phyloP scores from a whole-genome alignment of 225 moss, liverwort and hornwort species.

The Thuidium tamariscinum region DNA sequence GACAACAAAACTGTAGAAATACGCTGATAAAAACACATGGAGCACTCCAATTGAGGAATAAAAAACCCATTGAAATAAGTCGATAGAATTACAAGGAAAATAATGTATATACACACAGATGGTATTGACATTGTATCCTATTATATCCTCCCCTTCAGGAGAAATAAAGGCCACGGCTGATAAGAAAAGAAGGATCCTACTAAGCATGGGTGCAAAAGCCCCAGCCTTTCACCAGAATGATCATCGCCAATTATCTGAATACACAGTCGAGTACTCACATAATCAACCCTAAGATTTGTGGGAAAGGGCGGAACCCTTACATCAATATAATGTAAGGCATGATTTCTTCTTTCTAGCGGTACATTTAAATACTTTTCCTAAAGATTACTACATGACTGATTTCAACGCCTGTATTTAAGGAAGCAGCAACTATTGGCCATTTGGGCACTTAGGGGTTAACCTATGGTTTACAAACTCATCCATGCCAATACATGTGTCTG shows the following conservation, averaged over 20 bases:
- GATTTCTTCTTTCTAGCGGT: background rate
- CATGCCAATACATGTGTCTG: background rate
- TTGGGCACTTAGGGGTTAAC: background rate
- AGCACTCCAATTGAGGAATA: background rate
- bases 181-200: background rate
- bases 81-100: background rate
- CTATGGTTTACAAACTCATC: background rate
- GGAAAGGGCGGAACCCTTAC: background rate
- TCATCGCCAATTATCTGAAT: background rate
- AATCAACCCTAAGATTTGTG: background rate
- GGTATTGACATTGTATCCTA: no score
- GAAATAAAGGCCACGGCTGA: background rate
- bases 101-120: background rate
- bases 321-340: background rate
- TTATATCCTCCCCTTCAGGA: background rate
- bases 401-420: background rate
- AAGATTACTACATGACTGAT: background rate
- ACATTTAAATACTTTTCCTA: background rate
- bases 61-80: background rate
- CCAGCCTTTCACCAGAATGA: background rate
- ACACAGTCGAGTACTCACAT: background rate
- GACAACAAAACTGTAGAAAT: background rate
- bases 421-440: background rate
- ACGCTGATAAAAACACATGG: background rate
- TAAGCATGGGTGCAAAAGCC: background rate